Conservation (phyloP, 2,329 filamentous ascomycete species). For the Sporothrix dimorphospora region DNA sequence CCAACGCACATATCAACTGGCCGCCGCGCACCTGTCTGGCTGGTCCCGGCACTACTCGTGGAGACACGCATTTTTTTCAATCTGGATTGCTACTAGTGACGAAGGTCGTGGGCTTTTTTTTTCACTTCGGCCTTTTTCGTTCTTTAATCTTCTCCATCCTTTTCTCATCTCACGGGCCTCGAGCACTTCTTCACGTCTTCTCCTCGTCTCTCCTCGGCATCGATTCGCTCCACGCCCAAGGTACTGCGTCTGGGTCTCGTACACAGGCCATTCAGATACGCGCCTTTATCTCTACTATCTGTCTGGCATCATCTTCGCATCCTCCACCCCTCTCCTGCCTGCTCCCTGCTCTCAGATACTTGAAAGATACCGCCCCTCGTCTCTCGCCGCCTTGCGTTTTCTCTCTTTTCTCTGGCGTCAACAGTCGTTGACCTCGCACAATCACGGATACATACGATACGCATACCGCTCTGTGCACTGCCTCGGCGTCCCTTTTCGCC, state of each 20-base stretch:
- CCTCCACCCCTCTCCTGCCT: background rate
- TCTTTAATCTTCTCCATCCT: background rate
- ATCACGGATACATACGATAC: background rate
- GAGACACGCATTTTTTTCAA: background rate
- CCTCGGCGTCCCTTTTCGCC: background rate
- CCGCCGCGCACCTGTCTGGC: conserved; percentile 19
- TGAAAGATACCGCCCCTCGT: background rate
- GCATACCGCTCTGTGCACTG: conserved; percentile 18
- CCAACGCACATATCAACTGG: conserved; percentile 4
- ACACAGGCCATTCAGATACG: conserved; percentile 5
- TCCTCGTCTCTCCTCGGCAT: background rate
- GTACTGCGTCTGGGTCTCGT: background rate
- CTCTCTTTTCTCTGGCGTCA: conserved; percentile 17
- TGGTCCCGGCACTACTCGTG: background rate
- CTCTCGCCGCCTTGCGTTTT: background rate
- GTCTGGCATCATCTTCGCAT: background rate
- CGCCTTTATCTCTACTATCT: background rate
- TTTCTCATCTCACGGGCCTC: background rate
- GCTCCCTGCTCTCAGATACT: background rate
- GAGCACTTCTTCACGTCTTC: background rate
- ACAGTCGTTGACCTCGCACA: conserved; percentile 16
- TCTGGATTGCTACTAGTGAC: background rate
- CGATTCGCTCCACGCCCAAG: background rate
- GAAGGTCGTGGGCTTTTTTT: background rate
- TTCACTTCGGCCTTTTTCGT: background rate